Evolutionary conservation across 345 rosid species (phyloP), one percentile per base, ranked within the genome.

Genomic region (Rhodomyrtus tomentosa): DNA sequence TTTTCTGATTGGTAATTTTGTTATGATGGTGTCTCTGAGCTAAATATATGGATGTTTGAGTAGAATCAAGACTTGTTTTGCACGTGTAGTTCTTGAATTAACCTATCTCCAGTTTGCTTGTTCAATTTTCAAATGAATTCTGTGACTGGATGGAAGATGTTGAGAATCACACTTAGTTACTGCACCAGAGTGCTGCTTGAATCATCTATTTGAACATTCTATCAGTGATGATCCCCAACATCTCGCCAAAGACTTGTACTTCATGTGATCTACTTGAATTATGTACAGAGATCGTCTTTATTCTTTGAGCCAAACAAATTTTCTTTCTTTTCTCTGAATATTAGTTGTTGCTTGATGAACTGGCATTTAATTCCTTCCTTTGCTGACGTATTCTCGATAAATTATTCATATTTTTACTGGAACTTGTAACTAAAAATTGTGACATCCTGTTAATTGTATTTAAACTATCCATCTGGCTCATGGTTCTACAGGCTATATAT

Each of bases 401-500:
- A 68, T 68, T 68, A 36, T 68, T 68, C 25, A 0, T 10, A 68
- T 68, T 18, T 68, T 68, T 36, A 20, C 25, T 36, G 79, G 12
- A 62, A 68, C 10, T 36, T 68, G 36, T 68, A 32, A 68, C 45
- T 68, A 21, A 68, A 8, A 68, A 68, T 68, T 2, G 6, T 24
- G 32, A 16, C 25, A 50, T 45, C 56, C 52, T 50, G 32, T 29
- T 81, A 29, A 81, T 15, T 80, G 55, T 50, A 80, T 50, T 32
- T 32, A 62, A 45, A 16, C 51, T 48, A 48, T 81, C 38, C 48
- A 5, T 81, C 32, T 62, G 53, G 21, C 56, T 20, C 73, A 52
- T 81, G 54, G 85, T 29, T 84, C 85, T 85, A 86, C 94, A 95
- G 99, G 99, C 99, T 52, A 95, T 96, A 87, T 92, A 91, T 87